Evolutionary conservation across 495 filamentous ascomycete species (phyloP), one percentile per base, ranked within the genome.

Genomic region (Peziza echinospora): DNA sequence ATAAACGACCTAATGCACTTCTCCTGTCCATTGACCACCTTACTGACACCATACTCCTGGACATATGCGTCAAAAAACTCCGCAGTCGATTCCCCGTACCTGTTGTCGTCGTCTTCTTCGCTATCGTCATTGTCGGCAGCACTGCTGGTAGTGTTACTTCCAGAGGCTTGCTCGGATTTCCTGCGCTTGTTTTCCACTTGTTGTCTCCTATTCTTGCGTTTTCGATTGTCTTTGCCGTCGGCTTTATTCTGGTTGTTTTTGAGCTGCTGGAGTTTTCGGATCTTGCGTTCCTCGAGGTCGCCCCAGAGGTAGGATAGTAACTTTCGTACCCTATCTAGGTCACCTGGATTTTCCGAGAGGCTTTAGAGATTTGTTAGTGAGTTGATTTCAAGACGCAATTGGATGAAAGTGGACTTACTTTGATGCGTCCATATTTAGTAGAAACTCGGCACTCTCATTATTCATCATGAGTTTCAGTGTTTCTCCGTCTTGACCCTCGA

Each of bases 261-360:
- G 11, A 28, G 19, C 30, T 24, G 6, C 28, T n/a, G 8, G 46
- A 47, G 21, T 16, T 13, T 30, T 42, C 53, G n/a, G 51, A 26
- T 26, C 55, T 80, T 82, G 41, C 56, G 49, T 57, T 92, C 84
- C 58, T 83, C 77, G 5, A 94, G 70, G 49, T 91, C 70, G 3
- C 87, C 87, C 85, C 87, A 96, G 6, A 96, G 67, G 24, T 72
- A 64, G 59, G 76, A 86, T 13, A 93, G 69, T 55, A 76, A 77
- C 55, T 92, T 74, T 30, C 71, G 66, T 1, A 94, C 61, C 6
- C 60, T 46, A 22, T 39, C 52, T 5, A 91, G 60, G 2, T 57
- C 51, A 0, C 54, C 26, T 5, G 56, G 30, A 26, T 79, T 60
- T 43, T 54, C 54, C 16, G 70, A 71, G 6, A 93, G 71, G 60